Evolutionary conservation across 306 rosid species (phyloP).

Genomic region (Cyamopsis tetragonoloba): DNA sequence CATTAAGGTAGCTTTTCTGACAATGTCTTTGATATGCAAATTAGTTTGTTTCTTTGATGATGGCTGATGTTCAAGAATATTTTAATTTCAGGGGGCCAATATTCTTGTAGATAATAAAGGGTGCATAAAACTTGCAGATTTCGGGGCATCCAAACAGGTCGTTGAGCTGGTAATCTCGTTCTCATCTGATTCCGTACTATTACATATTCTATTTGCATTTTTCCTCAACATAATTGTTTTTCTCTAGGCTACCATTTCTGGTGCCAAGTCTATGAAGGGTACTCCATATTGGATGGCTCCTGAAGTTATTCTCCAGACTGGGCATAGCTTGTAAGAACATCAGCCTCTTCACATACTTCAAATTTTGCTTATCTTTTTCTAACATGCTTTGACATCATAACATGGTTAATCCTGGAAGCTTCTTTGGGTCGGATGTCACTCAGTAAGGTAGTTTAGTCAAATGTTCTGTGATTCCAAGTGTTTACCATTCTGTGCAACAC

Average conservation of each 20-base stretch:
- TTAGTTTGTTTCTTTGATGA: conserved; percentile 2
- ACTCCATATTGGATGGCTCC: conserved; percentile 99
- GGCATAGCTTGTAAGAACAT: conserved; percentile 95
- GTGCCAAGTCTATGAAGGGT: conserved; percentile 99
- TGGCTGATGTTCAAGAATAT: conserved; percentile 12
- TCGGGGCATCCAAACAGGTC: conserved; percentile 98
- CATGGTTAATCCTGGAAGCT: conserved; percentile 12
- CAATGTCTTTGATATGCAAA: conserved; percentile 7
- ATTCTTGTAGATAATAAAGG: conserved; percentile 99
- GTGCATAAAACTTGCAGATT: conserved; percentile 98
- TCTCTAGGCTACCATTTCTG: conserved; percentile 89
- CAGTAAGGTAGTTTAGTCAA: not conserved
- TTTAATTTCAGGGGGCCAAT: conserved; percentile 84
- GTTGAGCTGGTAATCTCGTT: conserved; percentile 80
- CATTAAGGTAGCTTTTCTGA: conserved; percentile 62
- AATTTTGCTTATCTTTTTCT: conserved; percentile 16
- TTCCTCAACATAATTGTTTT: conserved; percentile 29
- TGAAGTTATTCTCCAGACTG: conserved; percentile 98
- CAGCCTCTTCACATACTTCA: conserved; percentile 24
- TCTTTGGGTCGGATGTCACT: conserved; percentile 18
- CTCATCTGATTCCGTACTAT: conserved; percentile 20
- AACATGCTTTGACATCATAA: conserved; percentile 11
- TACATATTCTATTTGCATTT: not conserved
- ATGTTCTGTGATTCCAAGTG: conserved; percentile 1
- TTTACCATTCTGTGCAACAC: not conserved